Conservation (phyloP, 495 filamentous ascomycete species). For the Parathielavia appendiculata region DNA sequence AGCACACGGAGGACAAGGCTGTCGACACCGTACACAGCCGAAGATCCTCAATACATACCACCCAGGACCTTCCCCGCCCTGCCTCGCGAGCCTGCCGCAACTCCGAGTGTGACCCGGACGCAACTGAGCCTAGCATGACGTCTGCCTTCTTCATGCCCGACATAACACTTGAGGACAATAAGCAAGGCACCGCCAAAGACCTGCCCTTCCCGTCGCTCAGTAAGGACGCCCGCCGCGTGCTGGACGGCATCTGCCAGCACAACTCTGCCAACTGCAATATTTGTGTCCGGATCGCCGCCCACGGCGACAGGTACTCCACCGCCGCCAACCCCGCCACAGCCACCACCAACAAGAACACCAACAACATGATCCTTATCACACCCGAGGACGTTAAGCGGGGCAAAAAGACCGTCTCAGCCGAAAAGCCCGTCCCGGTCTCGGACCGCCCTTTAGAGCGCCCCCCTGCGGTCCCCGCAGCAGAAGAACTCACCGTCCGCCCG, state of each 20-base stretch:
- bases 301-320: slow-evolving; percentile 29
- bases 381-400: slow-evolving; percentile 27
- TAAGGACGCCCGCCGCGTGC: slow-evolving; percentile 51
- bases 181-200: slow-evolving; percentile 17
- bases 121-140: slow-evolving; percentile 60
- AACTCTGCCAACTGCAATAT: slow-evolving; percentile 67
- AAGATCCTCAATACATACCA: slow-evolving; percentile 15
- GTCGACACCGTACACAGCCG: slow-evolving; percentile 11
- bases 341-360: slow-evolving; percentile 6
- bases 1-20: slow-evolving; percentile 26
- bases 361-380: slow-evolving; percentile 24
- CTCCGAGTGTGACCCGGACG: slow-evolving; percentile 30
- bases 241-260: slow-evolving; percentile 57
- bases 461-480: slow-evolving; percentile 40
- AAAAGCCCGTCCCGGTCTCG: slow-evolving; percentile 67
- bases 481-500: slow-evolving; percentile 68
- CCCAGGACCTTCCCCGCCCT: slow-evolving; percentile 19
- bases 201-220: slow-evolving; percentile 38
- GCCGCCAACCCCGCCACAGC: slow-evolving; percentile 6
- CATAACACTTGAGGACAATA: slow-evolving; percentile 39
- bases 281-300: slow-evolving; percentile 56
- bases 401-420: slow-evolving; percentile 56
- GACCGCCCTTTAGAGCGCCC: slow-evolving; percentile 47
- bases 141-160: slow-evolving; percentile 64
- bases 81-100: slow-evolving; percentile 31